Conservation (phyloP, 805 yeast genomes). For the Henningerozyma blattae region DNA sequence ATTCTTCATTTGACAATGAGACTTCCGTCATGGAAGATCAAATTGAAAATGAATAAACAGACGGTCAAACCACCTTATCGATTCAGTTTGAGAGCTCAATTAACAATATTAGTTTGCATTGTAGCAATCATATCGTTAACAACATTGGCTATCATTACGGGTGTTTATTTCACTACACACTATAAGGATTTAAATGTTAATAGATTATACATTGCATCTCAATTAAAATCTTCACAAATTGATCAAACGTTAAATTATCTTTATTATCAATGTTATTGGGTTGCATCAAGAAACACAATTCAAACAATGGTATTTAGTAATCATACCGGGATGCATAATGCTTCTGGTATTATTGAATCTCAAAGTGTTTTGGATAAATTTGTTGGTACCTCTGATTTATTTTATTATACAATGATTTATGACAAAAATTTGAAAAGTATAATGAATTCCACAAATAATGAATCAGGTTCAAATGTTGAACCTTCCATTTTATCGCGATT, state of each 20-base stretch:
- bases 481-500: conserved; percentile 26
- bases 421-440: conserved; percentile 44
- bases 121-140: conserved; percentile 61
- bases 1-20: no score
- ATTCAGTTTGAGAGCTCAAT: conserved; percentile 65
- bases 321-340: conserved; percentile 61
- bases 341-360: conserved; percentile 34
- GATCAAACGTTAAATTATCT: conserved; percentile 51
- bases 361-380: conserved; percentile 44
- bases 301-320: conserved; percentile 47
- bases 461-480: conserved; percentile 26
- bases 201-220: conserved; percentile 64
- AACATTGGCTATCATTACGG: conserved; percentile 64
- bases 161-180: conserved; percentile 57
- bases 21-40: no score
- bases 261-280: conserved; percentile 57
- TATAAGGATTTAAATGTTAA: conserved; percentile 54
- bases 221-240: conserved; percentile 69
- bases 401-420: conserved; percentile 56
- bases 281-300: conserved; percentile 49
- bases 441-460: conserved; percentile 30
- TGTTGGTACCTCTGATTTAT: conserved; percentile 47
- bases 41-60: no score
- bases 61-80: conserved; percentile 32
- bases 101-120: conserved; percentile 56